Percentiles rank a stretch among this genome's conserved stretches.
Conservation (phyloP, 129 eudicot species). For the Apium graveolens region DNA sequence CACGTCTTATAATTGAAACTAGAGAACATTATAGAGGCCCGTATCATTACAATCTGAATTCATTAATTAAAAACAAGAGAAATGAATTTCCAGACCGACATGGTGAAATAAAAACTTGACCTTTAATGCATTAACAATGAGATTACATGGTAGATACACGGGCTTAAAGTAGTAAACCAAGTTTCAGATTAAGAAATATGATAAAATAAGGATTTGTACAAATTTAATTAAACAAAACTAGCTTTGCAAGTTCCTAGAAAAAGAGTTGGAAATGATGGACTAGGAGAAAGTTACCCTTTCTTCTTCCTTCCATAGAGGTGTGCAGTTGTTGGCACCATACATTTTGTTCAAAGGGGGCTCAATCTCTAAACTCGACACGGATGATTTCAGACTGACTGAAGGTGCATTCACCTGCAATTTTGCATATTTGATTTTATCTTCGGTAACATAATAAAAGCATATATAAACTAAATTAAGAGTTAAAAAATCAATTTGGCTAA, state of each 20-base stretch:
- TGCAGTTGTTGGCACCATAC: conserved; percentile 28
- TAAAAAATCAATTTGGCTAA: conserved; percentile 18
- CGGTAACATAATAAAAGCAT: background rate
- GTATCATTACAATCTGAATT: background rate
- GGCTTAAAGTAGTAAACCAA: background rate
- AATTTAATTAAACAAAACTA: background rate
- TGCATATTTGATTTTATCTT: background rate
- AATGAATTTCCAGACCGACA: background rate
- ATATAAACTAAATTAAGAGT: background rate
- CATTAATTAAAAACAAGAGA: background rate
- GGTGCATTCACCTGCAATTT: conserved; percentile 51
- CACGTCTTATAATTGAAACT: background rate
- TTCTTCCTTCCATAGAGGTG: conserved; percentile 42
- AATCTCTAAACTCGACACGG: conserved; percentile 33
- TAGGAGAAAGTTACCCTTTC: conserved; percentile 33
- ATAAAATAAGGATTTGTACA: background rate
- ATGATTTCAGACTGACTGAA: conserved; percentile 40
- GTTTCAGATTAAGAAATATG: background rate
- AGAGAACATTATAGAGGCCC: background rate
- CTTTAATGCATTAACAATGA: background rate
- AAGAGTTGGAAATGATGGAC: background rate
- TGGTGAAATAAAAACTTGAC: background rate
- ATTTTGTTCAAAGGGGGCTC: conserved; percentile 97
- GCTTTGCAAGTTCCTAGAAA: background rate
- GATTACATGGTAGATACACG: background rate